Conservation (phyloP, 345 rosid species). For the Leavenworthia alabamica region DNA sequence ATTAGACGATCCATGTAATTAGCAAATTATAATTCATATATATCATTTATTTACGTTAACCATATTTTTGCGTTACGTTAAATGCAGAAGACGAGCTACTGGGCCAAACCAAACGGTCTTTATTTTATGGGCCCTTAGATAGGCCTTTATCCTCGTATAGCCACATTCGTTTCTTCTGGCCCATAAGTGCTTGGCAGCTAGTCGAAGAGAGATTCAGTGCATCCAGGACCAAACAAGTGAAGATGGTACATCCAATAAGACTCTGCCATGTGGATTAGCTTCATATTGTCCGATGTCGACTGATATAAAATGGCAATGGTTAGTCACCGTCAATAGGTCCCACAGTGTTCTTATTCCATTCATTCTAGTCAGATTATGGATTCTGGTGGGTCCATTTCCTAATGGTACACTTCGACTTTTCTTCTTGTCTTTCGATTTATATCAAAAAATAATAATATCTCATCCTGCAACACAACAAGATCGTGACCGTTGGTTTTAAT, state of each 20-base stretch:
- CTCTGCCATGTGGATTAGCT: constrained; percentile 3
- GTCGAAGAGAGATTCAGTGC: constrained; percentile 3
- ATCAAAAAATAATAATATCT: background rate
- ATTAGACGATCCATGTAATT: too few relatives aligned
- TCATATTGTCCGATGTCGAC: constrained; percentile 20
- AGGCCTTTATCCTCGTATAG: background rate
- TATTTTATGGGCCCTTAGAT: background rate
- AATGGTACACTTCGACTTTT: constrained; percentile 4
- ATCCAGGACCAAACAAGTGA: constrained; percentile 7
- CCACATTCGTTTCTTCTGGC: background rate
- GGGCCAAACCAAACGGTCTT: constrained; percentile 2
- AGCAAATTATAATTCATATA: too few relatives aligned
- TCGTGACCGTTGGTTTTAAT: constrained; percentile 11
- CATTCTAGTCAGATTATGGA: constrained; percentile 28
- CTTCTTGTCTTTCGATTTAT: background rate
- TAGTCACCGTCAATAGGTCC: constrained; percentile 20
- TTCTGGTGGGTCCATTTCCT: constrained; percentile 14
- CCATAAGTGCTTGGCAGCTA: constrained; percentile 14
- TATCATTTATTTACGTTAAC: background rate
- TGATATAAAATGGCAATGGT: constrained; percentile 11
- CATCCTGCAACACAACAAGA: background rate
- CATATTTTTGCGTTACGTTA: background rate
- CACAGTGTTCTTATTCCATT: constrained; percentile 18
- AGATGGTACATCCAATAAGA: constrained; percentile 7
- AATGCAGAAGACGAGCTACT: background rate